Evolutionary conservation across 257 asterid genomes (phyloP), one percentile per base, ranked within the genome.

Genomic region (Solanum pinnatisectum): DNA sequence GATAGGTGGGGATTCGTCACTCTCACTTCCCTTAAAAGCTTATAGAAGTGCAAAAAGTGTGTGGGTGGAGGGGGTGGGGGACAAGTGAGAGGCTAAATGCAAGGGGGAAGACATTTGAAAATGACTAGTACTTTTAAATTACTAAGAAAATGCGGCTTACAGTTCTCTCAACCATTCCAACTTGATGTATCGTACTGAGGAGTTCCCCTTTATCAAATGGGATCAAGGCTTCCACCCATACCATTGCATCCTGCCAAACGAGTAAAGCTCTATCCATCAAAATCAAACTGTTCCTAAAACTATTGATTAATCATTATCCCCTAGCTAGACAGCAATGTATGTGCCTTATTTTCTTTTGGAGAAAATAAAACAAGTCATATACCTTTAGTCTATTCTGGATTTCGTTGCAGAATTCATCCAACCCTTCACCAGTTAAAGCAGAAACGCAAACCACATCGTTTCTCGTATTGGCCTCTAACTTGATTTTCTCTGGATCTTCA

Each of bases 121-220:
- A 79, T 79, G 67, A 79, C 67, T 49, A 30, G 20, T 30, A 30
- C 20, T 30, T 49, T 37, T 6, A 49, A 82, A 49, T 32, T 30
- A 82, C 40, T 49, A 82, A 49, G 70, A 82, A 1, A 49, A 30
- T 49, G 22, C 11, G 39, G 87, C 99, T 93, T 93, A 97, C 98
- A 33, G 90, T 94, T 88, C 72, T 91, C 90, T 96, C 98, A 85
- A 97, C 96, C 95, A 97, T 94, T 88, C 99, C 99, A 87, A 96
- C 99, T 52, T 92, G 93, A 93, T 97, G 99, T 87, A 97, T 91
- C 87, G 97, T 94, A 90, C 95, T 97, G 35, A 97, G 93, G 86
- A 97, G 97, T 88, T 97, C 98, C 84, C 98, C 99, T 90, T 96
- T 94, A 89, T 96, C 98, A 85, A 97, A 97, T 3, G 99, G 99